A percentile compares a stretch with the other conserved stretches of the same genome.
Evolutionary conservation across 2,329 filamentous ascomycete species (phyloP).

Genomic region (Fusarium caatingaense): DNA sequence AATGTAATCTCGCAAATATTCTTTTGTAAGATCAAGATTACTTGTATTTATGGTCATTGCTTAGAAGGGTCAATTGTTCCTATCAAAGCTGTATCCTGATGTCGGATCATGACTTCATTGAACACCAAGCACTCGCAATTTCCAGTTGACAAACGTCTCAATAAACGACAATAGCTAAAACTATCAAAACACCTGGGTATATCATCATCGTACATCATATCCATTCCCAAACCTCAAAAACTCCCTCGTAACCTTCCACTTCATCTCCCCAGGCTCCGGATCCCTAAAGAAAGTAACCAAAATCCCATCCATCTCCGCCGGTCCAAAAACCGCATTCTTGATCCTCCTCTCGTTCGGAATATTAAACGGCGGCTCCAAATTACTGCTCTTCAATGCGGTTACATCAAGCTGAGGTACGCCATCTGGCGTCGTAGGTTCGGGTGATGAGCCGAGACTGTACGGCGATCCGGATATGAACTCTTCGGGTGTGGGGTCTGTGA

Average conservation of each 20-base stretch:
- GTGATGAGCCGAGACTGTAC: constrained; percentile 4
- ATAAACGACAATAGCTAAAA: background rate
- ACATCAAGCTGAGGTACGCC: constrained; percentile 32
- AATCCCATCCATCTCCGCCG: constrained; percentile 38
- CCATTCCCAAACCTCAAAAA: constrained; percentile 30
- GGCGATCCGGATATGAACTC: background rate
- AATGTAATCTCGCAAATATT: too few species aligned
- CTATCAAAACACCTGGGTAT: constrained; percentile 3
- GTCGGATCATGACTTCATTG: too few species aligned
- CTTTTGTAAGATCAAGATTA: too few species aligned
- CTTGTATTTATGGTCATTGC: too few species aligned
- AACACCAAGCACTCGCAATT: too few species aligned
- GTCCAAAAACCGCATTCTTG: constrained; percentile 49
- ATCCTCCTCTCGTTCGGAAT: constrained; percentile 45
- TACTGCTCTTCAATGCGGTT: constrained; percentile 1
- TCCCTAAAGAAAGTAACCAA: constrained; percentile 49
- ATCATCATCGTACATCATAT: background rate
- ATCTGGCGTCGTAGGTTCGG: constrained; percentile 31
- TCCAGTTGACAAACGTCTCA: background rate
- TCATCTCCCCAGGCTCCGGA: constrained; percentile 35
- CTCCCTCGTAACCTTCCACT: constrained; percentile 48
- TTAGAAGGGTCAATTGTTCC: too few species aligned
- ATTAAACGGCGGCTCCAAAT: constrained; percentile 46
- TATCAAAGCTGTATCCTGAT: background rate
- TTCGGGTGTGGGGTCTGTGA: constrained; percentile 34